These are phyloP conservation scores for Trichoderma atroviride DNA, from an alignment of 2,329 filamentous ascomycete species.

Conservation along the genomic window DNA sequence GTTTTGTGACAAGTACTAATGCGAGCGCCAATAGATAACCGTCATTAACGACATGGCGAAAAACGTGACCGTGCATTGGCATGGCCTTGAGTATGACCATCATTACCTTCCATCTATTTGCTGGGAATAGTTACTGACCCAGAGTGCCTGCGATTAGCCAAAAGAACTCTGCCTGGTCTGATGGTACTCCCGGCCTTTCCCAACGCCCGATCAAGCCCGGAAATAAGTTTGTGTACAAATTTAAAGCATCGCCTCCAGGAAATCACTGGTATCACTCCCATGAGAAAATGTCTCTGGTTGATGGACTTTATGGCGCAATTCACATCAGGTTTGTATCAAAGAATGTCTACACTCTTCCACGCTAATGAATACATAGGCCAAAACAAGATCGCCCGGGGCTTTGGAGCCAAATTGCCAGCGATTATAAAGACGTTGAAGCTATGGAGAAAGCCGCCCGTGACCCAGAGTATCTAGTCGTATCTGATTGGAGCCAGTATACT, in stretches of 20 bases:
- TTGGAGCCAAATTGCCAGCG: slow-evolving; percentile 41
- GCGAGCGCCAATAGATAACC: not conserved
- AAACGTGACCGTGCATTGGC: slow-evolving; percentile 14
- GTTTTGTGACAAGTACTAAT: not conserved
- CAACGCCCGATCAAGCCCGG: slow-evolving; percentile 57
- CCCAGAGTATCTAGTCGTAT: slow-evolving; percentile 53
- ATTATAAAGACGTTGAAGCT: slow-evolving; percentile 42
- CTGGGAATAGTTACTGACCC: not conserved
- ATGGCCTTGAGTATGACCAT: slow-evolving; percentile 6
- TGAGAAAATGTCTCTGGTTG: slow-evolving; percentile 56
- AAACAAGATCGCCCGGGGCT: not conserved
- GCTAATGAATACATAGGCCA: slow-evolving; percentile 30
- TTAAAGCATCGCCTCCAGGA: slow-evolving; percentile 59
- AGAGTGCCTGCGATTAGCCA: not conserved
- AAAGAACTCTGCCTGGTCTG: slow-evolving; percentile 58
- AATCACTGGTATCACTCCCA: slow-evolving; percentile 66
- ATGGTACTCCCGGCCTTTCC: slow-evolving; percentile 60
- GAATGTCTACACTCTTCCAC: slow-evolving; percentile 48
- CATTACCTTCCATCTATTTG: not conserved
- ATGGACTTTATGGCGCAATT: slow-evolving; percentile 62
- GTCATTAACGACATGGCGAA: slow-evolving; percentile 10
- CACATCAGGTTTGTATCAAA: slow-evolving; percentile 46
- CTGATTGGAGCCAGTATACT: slow-evolving; percentile 59
- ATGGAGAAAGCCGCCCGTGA: slow-evolving; percentile 54
- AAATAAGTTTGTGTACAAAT: slow-evolving; percentile 54